Evolutionary conservation across 305 asterid genomes (phyloP).

Genomic region (Vinca major): DNA sequence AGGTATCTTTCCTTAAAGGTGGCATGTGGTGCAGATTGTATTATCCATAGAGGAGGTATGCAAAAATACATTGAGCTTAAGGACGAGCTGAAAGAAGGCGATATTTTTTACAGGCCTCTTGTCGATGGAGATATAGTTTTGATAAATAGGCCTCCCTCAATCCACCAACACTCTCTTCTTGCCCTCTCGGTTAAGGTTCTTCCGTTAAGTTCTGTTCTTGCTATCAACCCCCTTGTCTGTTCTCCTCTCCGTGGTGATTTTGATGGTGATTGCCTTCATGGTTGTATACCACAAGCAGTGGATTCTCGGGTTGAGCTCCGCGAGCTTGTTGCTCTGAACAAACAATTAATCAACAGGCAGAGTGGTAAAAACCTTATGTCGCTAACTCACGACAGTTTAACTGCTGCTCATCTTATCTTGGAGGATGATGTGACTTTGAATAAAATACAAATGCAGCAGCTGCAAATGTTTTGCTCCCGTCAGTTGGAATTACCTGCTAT

Average conservation of each 20-base stretch:
- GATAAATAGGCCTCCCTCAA: slow-evolving; percentile 90
- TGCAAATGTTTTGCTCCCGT: slow-evolving; percentile 65
- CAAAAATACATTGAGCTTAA: slow-evolving; percentile 36
- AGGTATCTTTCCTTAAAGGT: slow-evolving; percentile 48
- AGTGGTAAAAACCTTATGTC: slow-evolving; percentile 69
- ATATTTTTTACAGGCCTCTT: slow-evolving; percentile 59
- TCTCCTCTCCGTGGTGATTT: slow-evolving; percentile 90
- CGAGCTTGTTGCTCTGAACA: slow-evolving; percentile 65
- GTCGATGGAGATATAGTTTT: slow-evolving; percentile 74
- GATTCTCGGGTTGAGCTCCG: slow-evolving; percentile 61
- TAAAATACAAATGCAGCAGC: slow-evolving; percentile 63
- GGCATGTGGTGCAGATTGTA: slow-evolving; percentile 37
- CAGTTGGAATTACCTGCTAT: slow-evolving; percentile 47
- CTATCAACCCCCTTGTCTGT: slow-evolving; percentile 81
- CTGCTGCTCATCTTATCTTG: slow-evolving; percentile 68
- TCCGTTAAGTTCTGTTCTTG: slow-evolving; percentile 48
- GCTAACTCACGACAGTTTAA: slow-evolving; percentile 81
- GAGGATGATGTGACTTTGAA: slow-evolving; percentile 59
- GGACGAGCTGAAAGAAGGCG: slow-evolving; percentile 65
- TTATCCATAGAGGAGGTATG: slow-evolving; percentile 49
- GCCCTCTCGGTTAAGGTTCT: slow-evolving; percentile 68
- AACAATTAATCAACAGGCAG: slow-evolving; percentile 71
- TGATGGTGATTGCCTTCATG: slow-evolving; percentile 97
- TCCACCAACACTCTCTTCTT: slow-evolving; percentile 87
- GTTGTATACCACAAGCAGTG: slow-evolving; percentile 81